Evolutionary conservation across 352 stramenopile genomes (phyloP).

Genomic region (Globisporangium irregulare): DNA sequence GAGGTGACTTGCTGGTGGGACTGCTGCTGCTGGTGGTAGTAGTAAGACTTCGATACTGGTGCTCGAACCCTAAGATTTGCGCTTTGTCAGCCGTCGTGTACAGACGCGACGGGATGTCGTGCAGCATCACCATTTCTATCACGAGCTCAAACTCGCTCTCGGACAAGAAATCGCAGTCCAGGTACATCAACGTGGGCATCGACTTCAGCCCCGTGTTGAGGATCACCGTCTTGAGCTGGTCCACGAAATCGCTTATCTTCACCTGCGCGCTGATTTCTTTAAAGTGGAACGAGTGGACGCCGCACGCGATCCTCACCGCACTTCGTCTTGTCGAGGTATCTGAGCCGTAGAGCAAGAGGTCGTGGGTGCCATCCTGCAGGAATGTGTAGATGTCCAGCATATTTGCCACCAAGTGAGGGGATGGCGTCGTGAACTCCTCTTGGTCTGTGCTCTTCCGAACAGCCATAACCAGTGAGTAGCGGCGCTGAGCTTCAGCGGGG

Average conservation of each 20-base stretch:
- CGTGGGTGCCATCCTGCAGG: slow-evolving; percentile 34
- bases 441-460: slow-evolving; percentile 24
- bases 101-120: slow-evolving; percentile 37
- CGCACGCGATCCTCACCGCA: slow-evolving; percentile 47
- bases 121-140: slow-evolving; percentile 38
- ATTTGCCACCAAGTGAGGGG: slow-evolving; percentile 36
- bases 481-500: slow-evolving; percentile 2
- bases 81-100: slow-evolving; percentile 54
- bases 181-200: slow-evolving; percentile 49
- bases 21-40: neutral
- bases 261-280: slow-evolving; percentile 37
- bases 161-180: slow-evolving; percentile 51
- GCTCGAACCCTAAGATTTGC: slow-evolving; percentile 41
- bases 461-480: slow-evolving; percentile 25
- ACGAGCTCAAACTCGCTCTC: slow-evolving; percentile 32
- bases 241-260: slow-evolving; percentile 30
- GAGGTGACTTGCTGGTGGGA: neutral
- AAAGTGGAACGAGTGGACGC: slow-evolving; percentile 52
- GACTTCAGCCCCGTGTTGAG: slow-evolving; percentile 48
- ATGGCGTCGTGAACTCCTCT: slow-evolving; percentile 30
- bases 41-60: slow-evolving; percentile 19
- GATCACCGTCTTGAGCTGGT: slow-evolving; percentile 45
- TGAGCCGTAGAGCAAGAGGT: slow-evolving; percentile 42
- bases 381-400: slow-evolving; percentile 51
- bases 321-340: slow-evolving; percentile 40